Conservation (phyloP, 306 rosid genomes). For the Hippophae tibetana region DNA sequence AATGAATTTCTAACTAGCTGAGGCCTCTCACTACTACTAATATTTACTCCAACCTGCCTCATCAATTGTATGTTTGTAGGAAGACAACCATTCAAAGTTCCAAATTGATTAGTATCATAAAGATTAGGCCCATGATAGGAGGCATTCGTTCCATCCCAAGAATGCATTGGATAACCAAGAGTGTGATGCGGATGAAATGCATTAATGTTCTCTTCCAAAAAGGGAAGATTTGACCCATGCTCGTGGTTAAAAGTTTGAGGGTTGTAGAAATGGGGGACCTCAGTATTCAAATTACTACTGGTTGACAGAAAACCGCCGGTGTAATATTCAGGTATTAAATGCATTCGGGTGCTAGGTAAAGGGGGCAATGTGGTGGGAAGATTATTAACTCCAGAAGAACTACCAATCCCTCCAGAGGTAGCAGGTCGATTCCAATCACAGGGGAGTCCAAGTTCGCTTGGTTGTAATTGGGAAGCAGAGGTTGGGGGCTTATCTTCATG, state of each 20-base stretch:
- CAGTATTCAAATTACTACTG: slow-evolving; percentile 10
- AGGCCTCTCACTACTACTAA: slow-evolving; percentile 17
- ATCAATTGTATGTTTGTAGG: slow-evolving; percentile 14
- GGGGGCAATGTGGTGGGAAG: slow-evolving; percentile 12
- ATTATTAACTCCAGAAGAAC: slow-evolving; percentile 14
- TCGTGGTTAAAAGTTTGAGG: slow-evolving; percentile 14
- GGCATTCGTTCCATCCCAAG: slow-evolving; percentile 12
- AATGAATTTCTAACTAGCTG: slow-evolving; percentile 13
- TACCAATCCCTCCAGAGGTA: slow-evolving; percentile 1
- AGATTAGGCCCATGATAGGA: slow-evolving; percentile 6
- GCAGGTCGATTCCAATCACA: slow-evolving; percentile 2
- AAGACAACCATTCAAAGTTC: slow-evolving; percentile 1
- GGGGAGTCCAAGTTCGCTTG: slow-evolving; percentile 14
- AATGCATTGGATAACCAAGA: slow-evolving; percentile 11
- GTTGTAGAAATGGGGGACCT: slow-evolving; percentile 20
- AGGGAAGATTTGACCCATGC: slow-evolving; percentile 1
- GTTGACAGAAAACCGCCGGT: neutral
- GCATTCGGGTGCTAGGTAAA: slow-evolving; percentile 11
- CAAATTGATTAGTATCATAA: slow-evolving; percentile 16
- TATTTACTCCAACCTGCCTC: slow-evolving; percentile 18
- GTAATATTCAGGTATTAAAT: slow-evolving; percentile 12
- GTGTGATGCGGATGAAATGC: slow-evolving; percentile 10
- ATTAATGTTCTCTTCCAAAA: slow-evolving; percentile 15
- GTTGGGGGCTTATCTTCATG: slow-evolving; percentile 5
- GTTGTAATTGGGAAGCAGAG: slow-evolving; percentile 9